Evolutionary conservation across 345 rosid species (phyloP).

Genomic region (Bretschneidera sinensis): DNA sequence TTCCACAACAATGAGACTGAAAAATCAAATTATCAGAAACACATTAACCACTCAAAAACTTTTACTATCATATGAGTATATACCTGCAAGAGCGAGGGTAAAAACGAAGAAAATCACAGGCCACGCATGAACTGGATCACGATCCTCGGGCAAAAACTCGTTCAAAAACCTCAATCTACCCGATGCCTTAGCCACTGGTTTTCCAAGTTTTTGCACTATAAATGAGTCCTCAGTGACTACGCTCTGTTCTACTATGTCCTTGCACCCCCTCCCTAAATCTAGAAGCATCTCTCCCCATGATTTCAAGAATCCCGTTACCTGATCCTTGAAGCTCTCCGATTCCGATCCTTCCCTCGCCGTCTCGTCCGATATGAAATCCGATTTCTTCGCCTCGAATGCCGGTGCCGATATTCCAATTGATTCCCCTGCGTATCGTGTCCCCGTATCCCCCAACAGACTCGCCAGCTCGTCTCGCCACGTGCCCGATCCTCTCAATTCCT

Average conservation of each 20-base stretch:
- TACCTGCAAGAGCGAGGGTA: constrained; percentile 80
- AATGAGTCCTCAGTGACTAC: constrained; percentile 66
- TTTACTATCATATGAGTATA: too few relatives aligned
- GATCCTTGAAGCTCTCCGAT: constrained; percentile 62
- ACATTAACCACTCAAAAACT: too few relatives aligned
- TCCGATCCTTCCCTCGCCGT: constrained; percentile 23
- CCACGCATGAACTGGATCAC: constrained; percentile 87
- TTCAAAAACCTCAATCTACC: constrained; percentile 67
- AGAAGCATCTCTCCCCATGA: constrained; percentile 93
- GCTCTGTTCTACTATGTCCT: constrained; percentile 60
- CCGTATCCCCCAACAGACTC: constrained; percentile 54
- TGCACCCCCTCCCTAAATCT: constrained; percentile 75
- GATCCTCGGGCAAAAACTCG: constrained; percentile 94
- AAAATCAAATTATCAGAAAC: too few relatives aligned
- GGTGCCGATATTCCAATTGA: constrained; percentile 27
- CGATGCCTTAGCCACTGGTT: constrained; percentile 57
- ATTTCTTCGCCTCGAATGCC: constrained; percentile 17
- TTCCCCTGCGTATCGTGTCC: constrained; percentile 38
- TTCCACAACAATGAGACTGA: too few relatives aligned
- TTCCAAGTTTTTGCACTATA: constrained; percentile 60
- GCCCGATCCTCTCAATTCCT: constrained; percentile 46
- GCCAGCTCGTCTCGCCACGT: constrained; percentile 79
- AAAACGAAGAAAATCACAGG: constrained; percentile 65
- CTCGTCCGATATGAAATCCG: constrained; percentile 17
- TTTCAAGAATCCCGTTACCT: constrained; percentile 60